These are phyloP conservation scores for Aspergillus hortae DNA, from an alignment of 2,329 filamentous ascomycete genomes.

Conservation along the genomic window DNA sequence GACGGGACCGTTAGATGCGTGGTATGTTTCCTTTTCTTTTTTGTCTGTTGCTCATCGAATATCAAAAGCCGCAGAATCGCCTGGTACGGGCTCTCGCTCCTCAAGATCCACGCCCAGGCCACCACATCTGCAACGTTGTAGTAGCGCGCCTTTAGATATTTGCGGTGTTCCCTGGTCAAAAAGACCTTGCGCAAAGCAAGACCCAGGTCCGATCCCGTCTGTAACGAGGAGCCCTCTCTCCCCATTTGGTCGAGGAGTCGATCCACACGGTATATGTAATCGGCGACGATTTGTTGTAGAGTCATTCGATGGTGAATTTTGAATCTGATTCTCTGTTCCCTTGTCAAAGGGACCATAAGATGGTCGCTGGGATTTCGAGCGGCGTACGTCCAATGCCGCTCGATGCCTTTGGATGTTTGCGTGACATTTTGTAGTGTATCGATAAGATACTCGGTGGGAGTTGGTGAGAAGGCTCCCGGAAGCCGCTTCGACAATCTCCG, in stretches of 20 bases:
- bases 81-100: conserved; percentile 29
- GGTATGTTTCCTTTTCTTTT: conserved; percentile 4
- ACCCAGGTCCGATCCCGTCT: conserved; percentile 16
- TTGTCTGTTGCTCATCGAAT: conserved; percentile 22
- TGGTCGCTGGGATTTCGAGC: background rate
- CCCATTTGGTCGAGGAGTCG: conserved; percentile 19
- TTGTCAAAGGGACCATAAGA: conserved; percentile 10
- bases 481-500: conserved; percentile 3
- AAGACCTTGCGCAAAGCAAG: conserved; percentile 33
- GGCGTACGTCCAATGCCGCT: conserved; percentile 7
- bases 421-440: conserved; percentile 24
- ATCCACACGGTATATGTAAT: conserved; percentile 36
- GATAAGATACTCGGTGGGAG: conserved; percentile 30
- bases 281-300: conserved; percentile 35
- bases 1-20: conserved; percentile 32
- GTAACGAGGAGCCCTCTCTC: background rate
- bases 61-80: conserved; percentile 36
- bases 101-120: conserved; percentile 47
- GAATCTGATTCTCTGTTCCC: conserved; percentile 6
- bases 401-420: conserved; percentile 9
- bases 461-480: conserved; percentile 9
- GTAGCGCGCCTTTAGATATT: conserved; percentile 28
- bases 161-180: conserved; percentile 16
- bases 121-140: conserved; percentile 40
- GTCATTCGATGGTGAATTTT: conserved; percentile 17